Conservation (phyloP, 345 rosid genomes). For the Hibiscus mutabilis region DNA sequence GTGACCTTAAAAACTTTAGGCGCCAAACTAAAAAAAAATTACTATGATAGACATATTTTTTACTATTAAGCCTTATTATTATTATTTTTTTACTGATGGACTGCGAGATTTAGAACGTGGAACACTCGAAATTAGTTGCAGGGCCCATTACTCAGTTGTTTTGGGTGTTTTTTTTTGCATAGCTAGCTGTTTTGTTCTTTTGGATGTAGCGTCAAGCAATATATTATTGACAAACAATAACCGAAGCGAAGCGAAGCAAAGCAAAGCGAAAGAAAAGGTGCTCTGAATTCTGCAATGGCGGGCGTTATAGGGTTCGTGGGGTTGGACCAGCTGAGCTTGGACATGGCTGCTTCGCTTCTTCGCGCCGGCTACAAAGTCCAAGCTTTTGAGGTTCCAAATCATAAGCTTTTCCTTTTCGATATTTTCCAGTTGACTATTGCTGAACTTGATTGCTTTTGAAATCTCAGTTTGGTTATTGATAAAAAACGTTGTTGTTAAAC, state of each 20-base stretch:
- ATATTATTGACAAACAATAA: neutral
- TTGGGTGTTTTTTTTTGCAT: neutral
- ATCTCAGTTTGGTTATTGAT: slow-evolving; percentile 1
- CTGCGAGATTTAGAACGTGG: neutral
- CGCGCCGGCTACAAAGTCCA: slow-evolving; percentile 54
- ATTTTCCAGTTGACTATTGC: neutral
- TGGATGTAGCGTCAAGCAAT: neutral
- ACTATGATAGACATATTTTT: too few relatives aligned
- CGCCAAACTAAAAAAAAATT: too few relatives aligned
- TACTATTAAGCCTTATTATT: too few relatives aligned
- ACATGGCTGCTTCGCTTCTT: slow-evolving; percentile 69
- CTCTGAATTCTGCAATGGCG: slow-evolving; percentile 5
- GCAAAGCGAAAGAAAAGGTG: neutral
- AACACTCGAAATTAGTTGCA: neutral
- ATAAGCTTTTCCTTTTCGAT: neutral
- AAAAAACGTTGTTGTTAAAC: neutral
- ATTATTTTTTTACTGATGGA: too few relatives aligned
- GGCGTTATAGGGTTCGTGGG: slow-evolving; percentile 67
- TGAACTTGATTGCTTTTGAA: neutral
- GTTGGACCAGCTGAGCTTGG: slow-evolving; percentile 52
- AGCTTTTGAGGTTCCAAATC: slow-evolving; percentile 56
- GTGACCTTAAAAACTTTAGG: too few relatives aligned
- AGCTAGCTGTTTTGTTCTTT: neutral
- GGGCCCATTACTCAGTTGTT: neutral
- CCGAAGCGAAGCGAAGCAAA: neutral